phyloP scores from a whole-genome alignment of 163 green algal genomes.

The Scenedesmus sp. region DNA sequence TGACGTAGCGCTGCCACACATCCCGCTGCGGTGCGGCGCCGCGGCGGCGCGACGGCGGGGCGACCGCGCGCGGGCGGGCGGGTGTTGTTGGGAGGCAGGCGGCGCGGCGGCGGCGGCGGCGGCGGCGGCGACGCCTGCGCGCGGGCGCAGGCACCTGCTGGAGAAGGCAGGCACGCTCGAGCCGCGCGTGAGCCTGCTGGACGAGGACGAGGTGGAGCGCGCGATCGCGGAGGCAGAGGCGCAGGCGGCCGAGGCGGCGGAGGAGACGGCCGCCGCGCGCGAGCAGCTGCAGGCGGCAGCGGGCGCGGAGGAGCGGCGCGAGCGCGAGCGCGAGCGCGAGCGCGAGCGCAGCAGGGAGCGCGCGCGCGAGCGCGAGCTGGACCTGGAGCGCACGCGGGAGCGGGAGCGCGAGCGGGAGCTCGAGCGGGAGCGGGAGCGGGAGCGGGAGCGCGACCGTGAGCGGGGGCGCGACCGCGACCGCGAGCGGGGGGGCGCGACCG shows the following conservation, averaged over 20 bases:
- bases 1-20: slow-evolving; percentile 92
- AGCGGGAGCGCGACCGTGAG: slow-evolving; percentile 28
- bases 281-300: slow-evolving; percentile 49
- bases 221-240: slow-evolving; percentile 64
- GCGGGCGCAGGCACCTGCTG: slow-evolving; percentile 64
- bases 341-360: slow-evolving; percentile 48
- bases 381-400: slow-evolving; percentile 41
- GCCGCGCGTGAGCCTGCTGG: slow-evolving; percentile 82
- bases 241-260: slow-evolving; percentile 55
- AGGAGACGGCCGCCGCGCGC: slow-evolving; percentile 62
- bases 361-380: slow-evolving; percentile 38
- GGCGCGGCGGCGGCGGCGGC: not conserved
- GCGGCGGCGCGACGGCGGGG: not conserved
- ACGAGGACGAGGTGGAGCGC: slow-evolving; percentile 93
- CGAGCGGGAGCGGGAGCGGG: not conserved
- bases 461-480: slow-evolving; percentile 28
- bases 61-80: not conserved
- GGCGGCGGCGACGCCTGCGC: not conserved
- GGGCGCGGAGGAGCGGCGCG: slow-evolving; percentile 41
- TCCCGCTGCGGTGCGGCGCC: slow-evolving; percentile 78
- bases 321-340: slow-evolving; percentile 15
- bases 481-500: slow-evolving; percentile 20
- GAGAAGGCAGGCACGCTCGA: slow-evolving; percentile 82
- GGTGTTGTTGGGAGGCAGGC: not conserved
- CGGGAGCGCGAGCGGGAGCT: slow-evolving; percentile 36